Evolutionary conservation across 1,284 basidiomycete genomes (phyloP), one percentile per base, ranked within the genome.

Genomic region (Singerocomus inundabilis): DNA sequence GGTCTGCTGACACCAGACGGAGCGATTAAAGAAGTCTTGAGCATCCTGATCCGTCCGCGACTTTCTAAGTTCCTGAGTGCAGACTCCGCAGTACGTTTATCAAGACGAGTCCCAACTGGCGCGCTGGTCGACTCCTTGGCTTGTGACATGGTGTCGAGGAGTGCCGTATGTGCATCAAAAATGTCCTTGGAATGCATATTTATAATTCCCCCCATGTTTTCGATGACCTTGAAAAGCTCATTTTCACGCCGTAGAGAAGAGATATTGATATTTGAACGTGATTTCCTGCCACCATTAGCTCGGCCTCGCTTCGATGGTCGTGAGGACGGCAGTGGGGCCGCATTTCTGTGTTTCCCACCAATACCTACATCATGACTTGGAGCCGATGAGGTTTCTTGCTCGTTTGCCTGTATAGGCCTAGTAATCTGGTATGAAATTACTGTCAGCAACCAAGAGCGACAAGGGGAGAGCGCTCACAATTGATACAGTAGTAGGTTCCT

Each of bases 161-260:
- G 68, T 15, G 74, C 72, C 37, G 77, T 72, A 59, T 91, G 85
- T 11, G 75, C 77, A 35, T 85, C 82, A 50, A 76, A 78, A 57
- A 91, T 78, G 48, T 88, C 84, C 54, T 82, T 88, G 15, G 78
- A 76, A 53, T 82, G 80, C 18, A 78, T 72, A 58, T 84, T 84
- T 31, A 77, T 68, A 30, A 90, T 80, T 0, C 88, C 88, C 6
- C 83, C 82, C 49, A 78, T 69, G 30, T 72, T 74, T 53, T 82
- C 75, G 13, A 91, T 67, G 11, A 91, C 73, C 29, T 78, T 80
- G 40, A 81, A 63, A 37, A 91, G 67, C 65, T 91, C 89, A 55
- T 86, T 89, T 68, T 91, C 86, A 25, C 89, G 79, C 10, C 88
- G 82, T 25, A 87, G 70, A 53, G 84, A 78, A 12, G 88, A 85